phyloP scores from a whole-genome alignment of 495 filamentous ascomycete genomes.

The Aspergillus biplanus region DNA sequence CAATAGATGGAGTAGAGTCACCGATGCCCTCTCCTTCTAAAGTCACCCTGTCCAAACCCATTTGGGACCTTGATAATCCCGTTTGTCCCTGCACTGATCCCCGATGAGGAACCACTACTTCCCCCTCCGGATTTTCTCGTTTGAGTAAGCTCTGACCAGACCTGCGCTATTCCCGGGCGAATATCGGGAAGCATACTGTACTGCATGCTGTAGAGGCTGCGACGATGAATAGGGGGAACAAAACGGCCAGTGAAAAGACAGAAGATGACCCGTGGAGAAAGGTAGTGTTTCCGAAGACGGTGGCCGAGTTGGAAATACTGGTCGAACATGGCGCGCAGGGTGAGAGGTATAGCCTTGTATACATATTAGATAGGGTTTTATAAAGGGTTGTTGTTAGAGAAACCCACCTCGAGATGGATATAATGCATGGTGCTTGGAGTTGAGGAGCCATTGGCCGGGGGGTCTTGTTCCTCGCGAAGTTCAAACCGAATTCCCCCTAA shows the following conservation, averaged over 20 bases:
- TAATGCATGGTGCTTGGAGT: conserved; percentile 63
- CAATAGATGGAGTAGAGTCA: conserved; percentile 22
- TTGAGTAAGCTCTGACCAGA: conserved; percentile 79
- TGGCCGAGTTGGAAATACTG: conserved; percentile 95
- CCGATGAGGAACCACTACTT: conserved; percentile 33
- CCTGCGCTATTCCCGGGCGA: conserved; percentile 76
- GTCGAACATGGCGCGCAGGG: conserved; percentile 90
- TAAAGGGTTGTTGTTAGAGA: neutral
- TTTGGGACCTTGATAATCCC: conserved; percentile 40
- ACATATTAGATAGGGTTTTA: conserved; percentile 16
- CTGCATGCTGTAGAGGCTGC: conserved; percentile 94
- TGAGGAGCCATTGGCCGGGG: conserved; percentile 22
- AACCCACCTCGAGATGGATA: conserved; percentile 74
- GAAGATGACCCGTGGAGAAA: conserved; percentile 83
- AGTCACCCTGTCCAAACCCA: conserved; percentile 42
- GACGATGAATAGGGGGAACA: conserved; percentile 87
- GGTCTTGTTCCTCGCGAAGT: conserved; percentile 63
- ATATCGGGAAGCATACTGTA: conserved; percentile 95
- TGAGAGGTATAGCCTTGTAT: conserved; percentile 79
- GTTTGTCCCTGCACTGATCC: conserved; percentile 34
- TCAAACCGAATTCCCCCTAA: conserved; percentile 88
- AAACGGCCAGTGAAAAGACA: conserved; percentile 89
- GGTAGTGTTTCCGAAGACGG: conserved; percentile 92
- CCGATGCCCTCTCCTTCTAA: conserved; percentile 44
- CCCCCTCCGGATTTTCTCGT: conserved; percentile 40